Base-by-base conservation (phyloP, 768 basidiomycete species). In the Strobilomyces confusus region DNA sequence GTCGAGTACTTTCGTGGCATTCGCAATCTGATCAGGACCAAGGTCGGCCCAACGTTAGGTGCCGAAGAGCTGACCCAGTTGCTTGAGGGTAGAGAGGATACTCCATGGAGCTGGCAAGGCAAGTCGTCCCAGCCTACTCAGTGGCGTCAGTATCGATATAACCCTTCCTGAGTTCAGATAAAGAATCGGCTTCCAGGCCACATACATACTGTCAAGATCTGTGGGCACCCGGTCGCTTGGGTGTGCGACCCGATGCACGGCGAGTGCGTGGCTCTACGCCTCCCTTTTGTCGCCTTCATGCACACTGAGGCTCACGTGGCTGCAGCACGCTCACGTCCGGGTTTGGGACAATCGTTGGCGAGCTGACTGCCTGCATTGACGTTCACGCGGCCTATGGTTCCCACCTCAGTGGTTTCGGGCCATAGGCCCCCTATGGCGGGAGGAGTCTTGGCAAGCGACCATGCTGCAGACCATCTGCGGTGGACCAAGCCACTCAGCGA, bases 171-270 rank as follows among this genome's bases (percentile, higher is more conserved):
- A 11, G 9, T 46, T n/a, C 58, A 93, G 91, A 82, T 97, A 57
- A 85, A 84, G 49, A 68, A 77, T 25, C 78, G 84, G 62, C 83
- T 98, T 11, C 78, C 92, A 0, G 77, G 70, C 0, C 95, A 98
- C 67, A 95, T 99, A 66, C 67, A 69, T 13, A 86, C 84, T 8
- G 95, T 99, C 15, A 84, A 89, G 64, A 57, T 71, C 45, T 86
- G 91, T 2, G 82, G 80, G 0, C 94, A 98, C 65, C 89, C 89
- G 1, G 94, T 97, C 3, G 82, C 86, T 11, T 98, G 95, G 92
- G 80, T 95, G 45, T 95, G 91, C 64, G 97, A 99, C 71, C 94
- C 95, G 3, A 98, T 98, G 95, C 95, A 98, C 62, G 95, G 95
- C 74, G 97, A 98, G 92, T 92, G 65, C 62, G 89, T 78, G 40